Base-by-base conservation (phyloP, 2,329 filamentous ascomycete genomes). In the Hypoxylon sp. region DNA sequence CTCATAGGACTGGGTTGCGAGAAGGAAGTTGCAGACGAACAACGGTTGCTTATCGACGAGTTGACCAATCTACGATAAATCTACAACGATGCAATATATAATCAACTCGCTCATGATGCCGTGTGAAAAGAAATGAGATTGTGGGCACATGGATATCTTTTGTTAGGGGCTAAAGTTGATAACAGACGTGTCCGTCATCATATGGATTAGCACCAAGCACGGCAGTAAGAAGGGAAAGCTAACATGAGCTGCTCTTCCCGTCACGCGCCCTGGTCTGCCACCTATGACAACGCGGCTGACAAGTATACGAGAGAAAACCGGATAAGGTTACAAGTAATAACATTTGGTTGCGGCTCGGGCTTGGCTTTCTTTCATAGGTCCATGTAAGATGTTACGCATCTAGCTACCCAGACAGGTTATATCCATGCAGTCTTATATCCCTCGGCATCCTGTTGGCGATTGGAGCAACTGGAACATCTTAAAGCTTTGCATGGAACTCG, bases 261-360 rank as follows among this genome's bases (percentile, higher is more conserved):
- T 52, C 54, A 50, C 49, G 59, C 54, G 55, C 43, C 19, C 49
- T 2, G 11, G 8, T 11, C 15, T 11, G 15, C 54, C 59, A 13
- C 62, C 65, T 65, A 67, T 67, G 53, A 39, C 39, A 41, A 57
- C 58, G 62, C 62, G 65, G 65, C 65, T 65, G 65, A 67, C 65
- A 67, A 62, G 65, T 67, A 67, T 44, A 49, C 52, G 13, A 53
- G 34, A 26, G 43, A 48, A 32, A 62, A 57, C 43, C 59, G 54
- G 64, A 34, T 47, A 32, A 37, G 39, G 49, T n/a, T 39, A 26
- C 1, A 28, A 26, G 19, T 39, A 34, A 52, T 58, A 51, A 54
- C 57, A 59, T 30, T 47, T 32, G 48, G 47, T 51, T 59, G 52
- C 43, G 52, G 47, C 56, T 64, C 55, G 56, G 46, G 26, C 24